These are phyloP conservation scores for Pelargonium fulgidum DNA, from an alignment of 441 rosid species.

Conservation along the genomic window DNA sequence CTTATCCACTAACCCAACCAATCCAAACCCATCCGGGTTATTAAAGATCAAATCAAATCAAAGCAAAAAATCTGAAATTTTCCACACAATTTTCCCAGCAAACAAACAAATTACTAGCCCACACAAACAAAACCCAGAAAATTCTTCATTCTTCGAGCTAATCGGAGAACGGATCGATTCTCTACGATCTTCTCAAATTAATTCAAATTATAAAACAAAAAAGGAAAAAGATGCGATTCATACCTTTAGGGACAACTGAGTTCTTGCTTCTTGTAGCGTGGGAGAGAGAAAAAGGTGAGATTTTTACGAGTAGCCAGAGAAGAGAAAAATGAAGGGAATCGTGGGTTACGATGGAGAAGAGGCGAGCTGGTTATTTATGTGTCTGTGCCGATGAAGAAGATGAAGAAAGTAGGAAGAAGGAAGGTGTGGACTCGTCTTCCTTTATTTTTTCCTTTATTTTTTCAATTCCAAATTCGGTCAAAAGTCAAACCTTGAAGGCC, in stretches of 20 bases:
- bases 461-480: neutral
- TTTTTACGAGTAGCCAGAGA: neutral
- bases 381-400: neutral
- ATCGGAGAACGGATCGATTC: neutral
- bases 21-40: neutral
- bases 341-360: neutral
- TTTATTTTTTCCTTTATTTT: neutral
- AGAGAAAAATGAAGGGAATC: neutral
- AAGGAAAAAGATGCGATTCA: neutral
- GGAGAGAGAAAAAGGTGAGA: neutral
- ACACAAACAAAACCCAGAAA: neutral
- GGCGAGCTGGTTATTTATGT: neutral
- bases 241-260: too few relatives aligned
- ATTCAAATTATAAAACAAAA: neutral
- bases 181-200: neutral
- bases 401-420: neutral
- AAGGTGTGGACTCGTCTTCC: neutral
- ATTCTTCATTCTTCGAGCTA: neutral
- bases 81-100: neutral
- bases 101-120: neutral
- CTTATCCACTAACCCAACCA: too few relatives aligned
- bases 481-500: constrained; percentile 3
- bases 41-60: neutral
- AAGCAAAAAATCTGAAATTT: too few relatives aligned
- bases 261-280: too few relatives aligned